Conservation (phyloP, 345 rosid species). For the Populus simonii region DNA sequence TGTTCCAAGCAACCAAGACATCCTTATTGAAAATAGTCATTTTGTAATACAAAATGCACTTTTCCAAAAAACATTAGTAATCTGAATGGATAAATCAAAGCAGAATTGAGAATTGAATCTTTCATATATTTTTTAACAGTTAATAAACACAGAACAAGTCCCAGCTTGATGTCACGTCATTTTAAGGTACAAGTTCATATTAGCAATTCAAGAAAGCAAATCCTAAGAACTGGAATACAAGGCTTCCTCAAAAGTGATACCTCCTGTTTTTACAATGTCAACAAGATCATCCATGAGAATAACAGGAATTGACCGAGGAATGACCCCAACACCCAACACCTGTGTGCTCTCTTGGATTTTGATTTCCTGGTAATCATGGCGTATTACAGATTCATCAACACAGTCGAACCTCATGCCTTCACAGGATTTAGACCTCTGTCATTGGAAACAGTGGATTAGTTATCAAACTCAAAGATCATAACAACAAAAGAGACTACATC, state of each 20-base stretch:
- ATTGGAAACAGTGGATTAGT: slow-evolving; percentile 19
- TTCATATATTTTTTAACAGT: background rate
- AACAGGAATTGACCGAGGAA: slow-evolving; percentile 83
- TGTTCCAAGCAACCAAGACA: background rate
- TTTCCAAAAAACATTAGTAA: background rate
- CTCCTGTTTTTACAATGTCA: slow-evolving; percentile 95
- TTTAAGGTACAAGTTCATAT: background rate
- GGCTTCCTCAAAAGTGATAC: slow-evolving; percentile 36
- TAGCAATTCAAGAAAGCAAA: background rate
- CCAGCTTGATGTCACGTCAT: background rate
- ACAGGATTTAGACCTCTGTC: slow-evolving; percentile 64
- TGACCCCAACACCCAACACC: slow-evolving; percentile 85
- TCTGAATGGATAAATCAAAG: slow-evolving; percentile 1
- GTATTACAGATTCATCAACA: slow-evolving; percentile 58
- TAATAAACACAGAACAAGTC: background rate
- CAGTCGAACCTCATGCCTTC: slow-evolving; percentile 72
- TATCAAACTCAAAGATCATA: background rate
- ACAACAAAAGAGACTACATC: slow-evolving; percentile 1
- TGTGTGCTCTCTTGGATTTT: slow-evolving; percentile 95
- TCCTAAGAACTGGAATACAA: background rate
- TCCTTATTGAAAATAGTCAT: background rate
- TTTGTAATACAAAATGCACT: background rate
- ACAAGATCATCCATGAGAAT: slow-evolving; percentile 89
- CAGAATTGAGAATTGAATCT: background rate
- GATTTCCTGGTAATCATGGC: slow-evolving; percentile 93